These are phyloP conservation scores for Coccomyxa sp. DNA, from an alignment of 139 green algal species.

Conservation along the genomic window DNA sequence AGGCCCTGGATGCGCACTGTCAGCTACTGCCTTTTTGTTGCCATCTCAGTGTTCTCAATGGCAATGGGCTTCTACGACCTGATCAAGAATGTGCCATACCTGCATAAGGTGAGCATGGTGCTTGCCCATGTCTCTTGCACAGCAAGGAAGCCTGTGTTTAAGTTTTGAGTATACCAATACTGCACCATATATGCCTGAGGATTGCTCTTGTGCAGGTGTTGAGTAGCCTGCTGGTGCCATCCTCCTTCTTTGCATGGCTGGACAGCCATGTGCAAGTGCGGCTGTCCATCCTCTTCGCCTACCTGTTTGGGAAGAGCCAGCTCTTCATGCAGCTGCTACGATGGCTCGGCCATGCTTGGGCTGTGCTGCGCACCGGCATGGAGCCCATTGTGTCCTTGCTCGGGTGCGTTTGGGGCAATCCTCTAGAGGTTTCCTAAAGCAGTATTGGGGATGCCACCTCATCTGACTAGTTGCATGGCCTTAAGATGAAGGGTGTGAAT, in stretches of 20 bases:
- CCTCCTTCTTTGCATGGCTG: conserved; percentile 71
- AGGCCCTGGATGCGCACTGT: conserved; percentile 68
- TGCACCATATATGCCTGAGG: neutral
- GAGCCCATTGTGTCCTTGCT: conserved; percentile 14
- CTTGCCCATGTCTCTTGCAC: neutral
- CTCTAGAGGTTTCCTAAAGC: neutral
- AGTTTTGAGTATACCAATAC: neutral
- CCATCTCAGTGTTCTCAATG: conserved; percentile 71
- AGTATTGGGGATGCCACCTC: neutral
- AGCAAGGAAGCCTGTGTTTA: neutral
- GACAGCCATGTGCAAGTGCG: conserved; percentile 64
- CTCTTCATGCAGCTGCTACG: conserved; percentile 52
- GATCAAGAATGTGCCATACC: conserved; percentile 74
- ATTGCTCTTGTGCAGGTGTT: conserved; percentile 24
- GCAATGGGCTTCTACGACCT: conserved; percentile 68
- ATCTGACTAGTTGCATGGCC: too few species aligned
- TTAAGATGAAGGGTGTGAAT: neutral
- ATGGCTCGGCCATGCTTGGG: conserved; percentile 17
- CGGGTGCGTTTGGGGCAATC: neutral
- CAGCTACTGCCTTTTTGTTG: conserved; percentile 61
- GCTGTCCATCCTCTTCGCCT: conserved; percentile 81
- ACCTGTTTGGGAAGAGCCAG: conserved; percentile 71
- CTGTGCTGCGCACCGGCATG: neutral
- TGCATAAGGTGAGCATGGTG: conserved; percentile 36
- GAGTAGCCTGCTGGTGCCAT: conserved; percentile 45